phyloP scores from a whole-genome alignment of 805 yeast species.

The Maudiozyma saulgeensis region DNA sequence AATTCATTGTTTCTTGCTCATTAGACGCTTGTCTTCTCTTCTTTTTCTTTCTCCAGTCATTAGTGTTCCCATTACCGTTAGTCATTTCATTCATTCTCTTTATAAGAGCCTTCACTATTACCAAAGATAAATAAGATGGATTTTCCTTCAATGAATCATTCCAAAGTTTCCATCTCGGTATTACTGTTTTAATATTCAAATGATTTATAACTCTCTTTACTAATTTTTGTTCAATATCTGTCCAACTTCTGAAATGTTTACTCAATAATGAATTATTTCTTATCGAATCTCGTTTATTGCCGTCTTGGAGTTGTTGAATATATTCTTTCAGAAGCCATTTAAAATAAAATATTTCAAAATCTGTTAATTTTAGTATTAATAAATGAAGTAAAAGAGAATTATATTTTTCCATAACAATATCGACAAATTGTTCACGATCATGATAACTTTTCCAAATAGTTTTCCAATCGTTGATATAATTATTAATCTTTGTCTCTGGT shows the following conservation, averaged over 20 bases:
- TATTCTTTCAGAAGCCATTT: slow-evolving; percentile 9
- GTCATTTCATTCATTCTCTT: neutral
- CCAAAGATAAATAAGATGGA: slow-evolving; percentile 7
- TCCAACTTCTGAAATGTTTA: slow-evolving; percentile 10
- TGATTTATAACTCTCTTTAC: slow-evolving; percentile 8
- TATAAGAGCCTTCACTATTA: neutral
- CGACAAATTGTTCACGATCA: slow-evolving; percentile 9
- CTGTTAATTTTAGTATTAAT: slow-evolving; percentile 9
- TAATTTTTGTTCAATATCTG: slow-evolving; percentile 8
- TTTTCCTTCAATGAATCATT: slow-evolving; percentile 5
- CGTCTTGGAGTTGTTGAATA: neutral
- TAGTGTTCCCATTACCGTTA: neutral
- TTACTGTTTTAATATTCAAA: slow-evolving; percentile 9
- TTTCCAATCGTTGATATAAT: slow-evolving; percentile 9
- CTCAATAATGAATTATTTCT: neutral
- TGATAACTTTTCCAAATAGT: slow-evolving; percentile 12
- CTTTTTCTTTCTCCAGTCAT: slow-evolving; percentile 16
- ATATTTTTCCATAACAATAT: slow-evolving; percentile 8
- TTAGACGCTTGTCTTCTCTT: slow-evolving; percentile 8
- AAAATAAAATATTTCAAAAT: slow-evolving; percentile 13
- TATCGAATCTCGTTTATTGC: neutral
- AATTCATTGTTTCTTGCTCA: slow-evolving; percentile 5
- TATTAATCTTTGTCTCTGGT: slow-evolving; percentile 8
- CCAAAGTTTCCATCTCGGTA: slow-evolving; percentile 14
- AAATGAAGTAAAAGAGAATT: slow-evolving; percentile 10